Conservation (phyloP, 2,329 filamentous ascomycete species). For the Onygena corvina region DNA sequence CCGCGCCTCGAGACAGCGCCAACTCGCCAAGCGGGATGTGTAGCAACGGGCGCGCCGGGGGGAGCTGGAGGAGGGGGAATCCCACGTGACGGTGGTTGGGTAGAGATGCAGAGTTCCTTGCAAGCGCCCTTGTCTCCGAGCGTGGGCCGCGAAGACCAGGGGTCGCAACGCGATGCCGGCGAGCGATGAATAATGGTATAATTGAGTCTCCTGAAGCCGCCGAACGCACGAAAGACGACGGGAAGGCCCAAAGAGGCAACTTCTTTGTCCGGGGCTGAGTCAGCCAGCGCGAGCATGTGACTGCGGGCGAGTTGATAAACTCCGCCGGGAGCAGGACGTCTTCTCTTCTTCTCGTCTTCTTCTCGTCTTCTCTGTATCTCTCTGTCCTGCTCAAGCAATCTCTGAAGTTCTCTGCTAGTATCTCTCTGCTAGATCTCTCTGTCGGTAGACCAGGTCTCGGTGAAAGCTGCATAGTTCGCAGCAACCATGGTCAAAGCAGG, state of each 20-base stretch:
- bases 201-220: too few species aligned
- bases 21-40: slow-evolving; percentile 2
- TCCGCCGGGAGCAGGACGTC: slow-evolving; percentile 2
- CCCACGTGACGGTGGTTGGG: slow-evolving; percentile 2
- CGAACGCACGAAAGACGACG: not conserved
- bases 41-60: not conserved
- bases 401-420: not conserved
- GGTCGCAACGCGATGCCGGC: too few species aligned
- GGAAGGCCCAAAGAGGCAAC: not conserved
- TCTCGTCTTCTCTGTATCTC: slow-evolving; percentile 4
- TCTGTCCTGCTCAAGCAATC: slow-evolving; percentile 6
- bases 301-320: slow-evolving; percentile 3
- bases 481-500: slow-evolving; percentile 40
- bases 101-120: slow-evolving; percentile 5
- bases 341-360: slow-evolving; percentile 3
- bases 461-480: not conserved
- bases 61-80: too few species aligned
- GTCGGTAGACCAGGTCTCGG: too few species aligned
- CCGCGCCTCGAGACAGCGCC: not conserved
- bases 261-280: not conserved
- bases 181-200: too few species aligned
- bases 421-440: not conserved
- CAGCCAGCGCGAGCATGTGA: slow-evolving; percentile 4
- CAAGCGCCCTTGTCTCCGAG: not conserved
- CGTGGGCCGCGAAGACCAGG: not conserved